Percentiles rank a stretch among this genome's conserved stretches.
These are phyloP conservation scores for Hemileccinum rubropunctum DNA, from an alignment of 768 basidiomycete genomes.

Conservation along the genomic window DNA sequence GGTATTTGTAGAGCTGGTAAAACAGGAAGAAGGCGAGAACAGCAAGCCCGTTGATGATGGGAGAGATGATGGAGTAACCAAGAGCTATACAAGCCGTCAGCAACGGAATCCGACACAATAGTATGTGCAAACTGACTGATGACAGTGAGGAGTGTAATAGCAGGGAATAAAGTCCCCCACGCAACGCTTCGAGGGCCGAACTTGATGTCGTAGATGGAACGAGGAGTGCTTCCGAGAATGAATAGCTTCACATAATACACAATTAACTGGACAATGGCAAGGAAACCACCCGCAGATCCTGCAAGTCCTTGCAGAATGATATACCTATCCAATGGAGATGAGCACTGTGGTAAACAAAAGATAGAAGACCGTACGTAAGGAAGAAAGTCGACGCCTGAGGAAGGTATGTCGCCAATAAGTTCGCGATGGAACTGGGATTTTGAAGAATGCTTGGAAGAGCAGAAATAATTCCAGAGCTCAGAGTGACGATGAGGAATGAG, in stretches of 20 bases:
- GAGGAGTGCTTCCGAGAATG: constrained; percentile 85
- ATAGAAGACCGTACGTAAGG: constrained; percentile 55
- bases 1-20: constrained; percentile 82
- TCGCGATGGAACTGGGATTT: constrained; percentile 69
- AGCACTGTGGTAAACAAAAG: neutral
- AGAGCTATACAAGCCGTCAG: constrained; percentile 43
- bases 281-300: constrained; percentile 75
- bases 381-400: constrained; percentile 89
- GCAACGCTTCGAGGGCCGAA: constrained; percentile 62
- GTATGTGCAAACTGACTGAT: constrained; percentile 55
- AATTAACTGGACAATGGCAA: constrained; percentile 69
- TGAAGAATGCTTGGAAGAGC: constrained; percentile 61
- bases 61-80: constrained; percentile 86
- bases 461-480: constrained; percentile 79
- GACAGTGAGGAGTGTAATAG: constrained; percentile 73
- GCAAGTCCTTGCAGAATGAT: constrained; percentile 79
- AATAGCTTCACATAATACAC: constrained; percentile 91
- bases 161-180: constrained; percentile 77
- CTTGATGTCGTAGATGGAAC: constrained; percentile 81
- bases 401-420: constrained; percentile 70
- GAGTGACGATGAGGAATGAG: constrained; percentile 88
- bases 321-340: constrained; percentile 44
- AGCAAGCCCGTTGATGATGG: constrained; percentile 90
- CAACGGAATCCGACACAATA: neutral
- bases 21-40: constrained; percentile 79